Conservation (phyloP, 257 asterid species). For the Striga asiatica region DNA sequence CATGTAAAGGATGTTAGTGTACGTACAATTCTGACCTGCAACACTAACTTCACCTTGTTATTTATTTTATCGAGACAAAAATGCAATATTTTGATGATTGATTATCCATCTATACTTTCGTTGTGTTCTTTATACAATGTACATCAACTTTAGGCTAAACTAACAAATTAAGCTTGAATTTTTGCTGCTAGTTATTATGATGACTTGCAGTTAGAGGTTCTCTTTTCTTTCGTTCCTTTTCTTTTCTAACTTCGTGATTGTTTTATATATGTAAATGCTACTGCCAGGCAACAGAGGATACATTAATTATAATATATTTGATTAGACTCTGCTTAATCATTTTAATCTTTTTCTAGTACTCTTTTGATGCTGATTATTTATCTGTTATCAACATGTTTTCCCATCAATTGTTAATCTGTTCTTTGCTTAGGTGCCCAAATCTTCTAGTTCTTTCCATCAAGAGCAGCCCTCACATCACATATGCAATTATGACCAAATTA, state of each 20-base stretch:
- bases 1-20: no score
- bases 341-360: background rate
- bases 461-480: constrained; percentile 62
- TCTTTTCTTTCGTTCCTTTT: background rate
- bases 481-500: constrained; percentile 39
- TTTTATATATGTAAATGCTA: background rate
- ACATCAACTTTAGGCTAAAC: background rate
- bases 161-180: background rate
- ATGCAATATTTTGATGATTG: no score
- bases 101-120: background rate
- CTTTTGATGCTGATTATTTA: background rate
- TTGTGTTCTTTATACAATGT: background rate
- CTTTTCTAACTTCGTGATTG: background rate
- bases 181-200: background rate
- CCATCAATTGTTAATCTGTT: background rate
- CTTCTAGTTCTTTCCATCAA: constrained; percentile 65
- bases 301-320: background rate
- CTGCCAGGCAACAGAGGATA: background rate
- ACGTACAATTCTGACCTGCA: no score
- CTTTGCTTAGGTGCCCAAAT: constrained; percentile 59
- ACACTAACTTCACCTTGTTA: no score
- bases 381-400: background rate
- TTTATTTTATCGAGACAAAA: background rate
- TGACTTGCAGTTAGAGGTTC: background rate
- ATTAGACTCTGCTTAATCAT: background rate